Conservation (phyloP, 352 stramenopile genomes). For the Phytophthora sp. region DNA sequence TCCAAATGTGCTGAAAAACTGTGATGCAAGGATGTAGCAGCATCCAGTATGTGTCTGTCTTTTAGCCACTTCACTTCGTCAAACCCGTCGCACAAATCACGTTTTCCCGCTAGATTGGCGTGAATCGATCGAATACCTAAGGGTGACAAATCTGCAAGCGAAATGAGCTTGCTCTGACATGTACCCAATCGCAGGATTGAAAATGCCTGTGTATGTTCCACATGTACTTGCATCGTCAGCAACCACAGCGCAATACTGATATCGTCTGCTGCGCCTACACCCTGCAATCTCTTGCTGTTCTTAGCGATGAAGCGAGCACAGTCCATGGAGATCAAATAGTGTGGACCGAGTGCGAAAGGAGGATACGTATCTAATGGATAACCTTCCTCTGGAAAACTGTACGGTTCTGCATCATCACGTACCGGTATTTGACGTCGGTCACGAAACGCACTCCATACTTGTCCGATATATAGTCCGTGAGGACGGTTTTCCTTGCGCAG, state of each 20-base stretch:
- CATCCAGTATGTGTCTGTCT: background rate
- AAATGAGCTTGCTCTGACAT: slow-evolving; percentile 44
- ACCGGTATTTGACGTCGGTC: slow-evolving; percentile 19
- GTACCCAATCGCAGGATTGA: slow-evolving; percentile 1
- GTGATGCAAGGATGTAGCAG: background rate
- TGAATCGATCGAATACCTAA: slow-evolving; percentile 49
- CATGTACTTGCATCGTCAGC: slow-evolving; percentile 54
- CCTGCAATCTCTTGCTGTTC: slow-evolving; percentile 35
- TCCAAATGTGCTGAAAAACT: background rate
- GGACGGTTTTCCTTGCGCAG: background rate
- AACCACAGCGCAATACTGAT: slow-evolving; percentile 68
- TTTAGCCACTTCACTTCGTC: background rate
- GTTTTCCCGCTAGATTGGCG: slow-evolving; percentile 27
- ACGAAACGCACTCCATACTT: slow-evolving; percentile 19
- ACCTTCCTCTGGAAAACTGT: slow-evolving; percentile 36
- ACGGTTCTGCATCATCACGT: slow-evolving; percentile 25
- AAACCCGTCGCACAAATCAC: slow-evolving; percentile 8
- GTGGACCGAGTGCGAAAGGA: slow-evolving; percentile 50
- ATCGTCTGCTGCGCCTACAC: slow-evolving; percentile 56
- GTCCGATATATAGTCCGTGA: slow-evolving; percentile 19
- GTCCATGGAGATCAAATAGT: slow-evolving; percentile 61
- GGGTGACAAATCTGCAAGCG: slow-evolving; percentile 50
- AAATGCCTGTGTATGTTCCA: slow-evolving; percentile 21
- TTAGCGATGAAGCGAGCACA: slow-evolving; percentile 48
- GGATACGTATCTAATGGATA: slow-evolving; percentile 44